These are phyloP conservation scores for Kodamaea kakaduensis DNA, from an alignment of 805 yeast species.

Conservation along the genomic window DNA sequence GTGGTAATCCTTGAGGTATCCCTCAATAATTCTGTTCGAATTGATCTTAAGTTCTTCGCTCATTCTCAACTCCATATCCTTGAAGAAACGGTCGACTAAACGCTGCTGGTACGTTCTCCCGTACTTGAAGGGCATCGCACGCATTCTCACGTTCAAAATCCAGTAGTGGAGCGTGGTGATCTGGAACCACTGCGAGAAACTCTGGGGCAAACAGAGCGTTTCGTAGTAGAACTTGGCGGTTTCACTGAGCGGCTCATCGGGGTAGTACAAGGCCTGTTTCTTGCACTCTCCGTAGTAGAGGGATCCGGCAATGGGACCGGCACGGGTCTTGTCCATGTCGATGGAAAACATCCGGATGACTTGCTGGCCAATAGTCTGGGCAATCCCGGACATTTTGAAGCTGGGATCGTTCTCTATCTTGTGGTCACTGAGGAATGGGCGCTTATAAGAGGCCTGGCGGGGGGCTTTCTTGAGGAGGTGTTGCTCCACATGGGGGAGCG, in stretches of 20 bases:
- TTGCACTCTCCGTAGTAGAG: slow-evolving; percentile 83
- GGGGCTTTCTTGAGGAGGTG: slow-evolving; percentile 32
- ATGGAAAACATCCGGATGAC: slow-evolving; percentile 59
- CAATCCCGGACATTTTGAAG: slow-evolving; percentile 33
- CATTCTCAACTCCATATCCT: slow-evolving; percentile 83
- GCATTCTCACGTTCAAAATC: slow-evolving; percentile 92
- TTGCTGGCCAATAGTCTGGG: slow-evolving; percentile 56
- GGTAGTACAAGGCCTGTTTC: slow-evolving; percentile 73
- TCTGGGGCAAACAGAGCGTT: slow-evolving; percentile 72
- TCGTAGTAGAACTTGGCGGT: slow-evolving; percentile 84
- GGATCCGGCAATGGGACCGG: slow-evolving; percentile 94
- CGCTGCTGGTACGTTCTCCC: slow-evolving; percentile 91
- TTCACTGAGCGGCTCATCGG: slow-evolving; percentile 65
- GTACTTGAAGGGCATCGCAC: slow-evolving; percentile 89
- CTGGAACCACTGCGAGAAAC: slow-evolving; percentile 96
- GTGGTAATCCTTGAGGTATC: slow-evolving; percentile 84
- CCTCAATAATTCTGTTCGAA: slow-evolving; percentile 77
- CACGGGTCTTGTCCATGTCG: slow-evolving; percentile 88
- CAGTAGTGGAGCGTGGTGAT: slow-evolving; percentile 87
- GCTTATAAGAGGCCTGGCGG: slow-evolving; percentile 31
- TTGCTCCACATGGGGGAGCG: slow-evolving; percentile 35
- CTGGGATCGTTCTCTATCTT: slow-evolving; percentile 35
- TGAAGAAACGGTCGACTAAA: slow-evolving; percentile 81
- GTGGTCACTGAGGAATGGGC: slow-evolving; percentile 38
- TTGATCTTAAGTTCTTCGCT: slow-evolving; percentile 81